Evolutionary conservation across 768 basidiomycete species (phyloP), one percentile per base, ranked within the genome.

Genomic region (Suillus decipiens): DNA sequence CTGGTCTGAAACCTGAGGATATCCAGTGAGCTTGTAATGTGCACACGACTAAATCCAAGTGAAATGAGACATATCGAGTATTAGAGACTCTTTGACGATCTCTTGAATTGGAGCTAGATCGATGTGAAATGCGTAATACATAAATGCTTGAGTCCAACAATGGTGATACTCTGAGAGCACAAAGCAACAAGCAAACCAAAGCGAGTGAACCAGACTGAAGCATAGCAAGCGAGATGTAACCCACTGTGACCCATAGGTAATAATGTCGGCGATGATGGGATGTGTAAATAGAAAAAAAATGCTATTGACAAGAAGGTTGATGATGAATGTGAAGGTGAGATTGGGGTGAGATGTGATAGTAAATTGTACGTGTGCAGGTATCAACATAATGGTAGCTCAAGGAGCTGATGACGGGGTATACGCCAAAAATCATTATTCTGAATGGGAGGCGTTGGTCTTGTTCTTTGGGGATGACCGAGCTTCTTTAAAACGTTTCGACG

Each of bases 401-500:
- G 39, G 37, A 37, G 24, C 24, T 39, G 15, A 51, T 37, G 48
- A 31, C 36, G 54, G 43, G 39, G 33, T 41, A 60, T 62, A 19
- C n/a, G 53, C 24, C 17, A 59, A 36, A 58, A 19, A 57, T 72
- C 48, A 71, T 72, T 51, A 71, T 64, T 69, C 72, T 60, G 64
- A 70, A 63, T 61, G 63, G 39, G 70, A 65, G 62, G 61, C 61
- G 3, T 53, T 54, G 43, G 55, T 64, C 60, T 66, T 74, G 67
- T 53, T 63, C 61, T 71, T 71, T 69, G 69, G 72, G 62, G 64
- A 76, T 43, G 77, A 75, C 39, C 74, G 78, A 24, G 75, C 73
- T 71, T 81, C 78, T 69, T 75, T 81, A 75, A 82, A 82, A 61
- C 86, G 86, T 62, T 83, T 77, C 59, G 83, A 81, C 1, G 84